These are phyloP conservation scores for Carex pumila DNA, from an alignment of 176 grass and related monocot species.

Conservation along the genomic window DNA sequence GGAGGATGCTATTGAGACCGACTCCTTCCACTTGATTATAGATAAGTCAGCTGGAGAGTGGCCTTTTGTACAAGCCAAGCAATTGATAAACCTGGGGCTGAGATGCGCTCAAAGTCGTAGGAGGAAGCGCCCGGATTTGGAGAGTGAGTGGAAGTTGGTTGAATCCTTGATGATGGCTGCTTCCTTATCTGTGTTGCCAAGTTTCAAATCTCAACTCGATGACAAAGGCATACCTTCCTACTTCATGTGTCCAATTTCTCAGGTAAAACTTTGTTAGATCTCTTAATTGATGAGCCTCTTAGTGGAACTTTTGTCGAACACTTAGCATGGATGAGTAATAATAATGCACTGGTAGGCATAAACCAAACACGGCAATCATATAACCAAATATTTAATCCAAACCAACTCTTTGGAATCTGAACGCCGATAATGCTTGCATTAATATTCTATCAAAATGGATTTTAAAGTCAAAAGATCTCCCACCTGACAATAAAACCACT, in stretches of 20 bases:
- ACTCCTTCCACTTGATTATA: constrained; percentile 21
- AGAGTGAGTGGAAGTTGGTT: constrained; percentile 24
- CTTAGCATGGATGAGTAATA: background rate
- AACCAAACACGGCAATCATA: background rate
- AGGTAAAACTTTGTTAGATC: constrained; percentile 26
- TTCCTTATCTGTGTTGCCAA: constrained; percentile 6
- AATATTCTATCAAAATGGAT: background rate
- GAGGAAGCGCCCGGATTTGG: constrained; percentile 27
- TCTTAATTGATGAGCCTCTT: background rate
- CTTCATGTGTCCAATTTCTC: constrained; percentile 74
- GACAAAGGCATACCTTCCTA: constrained; percentile 31
- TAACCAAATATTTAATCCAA: background rate
- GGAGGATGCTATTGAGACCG: constrained; percentile 28
- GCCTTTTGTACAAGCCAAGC: constrained; percentile 40
- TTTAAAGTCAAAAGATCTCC: background rate
- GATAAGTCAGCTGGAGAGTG: constrained; percentile 51
- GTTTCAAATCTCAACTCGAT: background rate
- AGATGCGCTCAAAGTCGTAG: constrained; percentile 24
- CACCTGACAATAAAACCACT: background rate
- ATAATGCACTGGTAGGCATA: background rate
- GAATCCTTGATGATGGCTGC: constrained; percentile 25
- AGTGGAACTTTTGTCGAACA: background rate
- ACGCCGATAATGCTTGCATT: background rate
- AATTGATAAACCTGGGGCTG: constrained; percentile 34
- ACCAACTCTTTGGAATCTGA: background rate